phyloP scores from a whole-genome alignment of 768 basidiomycete genomes.

The Daedaleopsis sinensis region DNA sequence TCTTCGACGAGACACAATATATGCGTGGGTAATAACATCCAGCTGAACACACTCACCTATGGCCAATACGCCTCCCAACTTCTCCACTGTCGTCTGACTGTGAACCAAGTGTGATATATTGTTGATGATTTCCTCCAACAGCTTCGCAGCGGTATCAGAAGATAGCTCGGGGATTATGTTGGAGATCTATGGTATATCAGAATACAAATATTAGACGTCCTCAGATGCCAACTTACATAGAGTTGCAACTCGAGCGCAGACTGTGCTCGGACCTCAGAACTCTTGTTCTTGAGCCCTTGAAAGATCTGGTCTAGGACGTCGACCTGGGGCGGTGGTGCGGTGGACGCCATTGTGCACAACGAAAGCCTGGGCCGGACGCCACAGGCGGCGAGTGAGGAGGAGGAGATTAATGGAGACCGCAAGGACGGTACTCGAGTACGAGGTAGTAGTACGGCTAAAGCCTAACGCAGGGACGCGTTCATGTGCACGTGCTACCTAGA shows the following conservation, averaged over 20 bases:
- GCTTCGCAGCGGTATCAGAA: constrained; percentile 75
- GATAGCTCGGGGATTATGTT: constrained; percentile 79
- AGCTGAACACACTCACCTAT: constrained; percentile 60
- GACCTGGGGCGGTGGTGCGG: constrained; percentile 54
- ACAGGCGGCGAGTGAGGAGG: background rate
- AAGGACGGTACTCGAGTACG: background rate
- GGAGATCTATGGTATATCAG: constrained; percentile 54
- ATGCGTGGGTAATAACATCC: background rate
- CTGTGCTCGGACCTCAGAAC: constrained; percentile 63
- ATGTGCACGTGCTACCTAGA: constrained; percentile 7
- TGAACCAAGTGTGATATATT: constrained; percentile 83
- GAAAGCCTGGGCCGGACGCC: background rate
- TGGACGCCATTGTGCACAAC: constrained; percentile 55
- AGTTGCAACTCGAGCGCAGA: constrained; percentile 74
- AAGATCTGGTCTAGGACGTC: constrained; percentile 73
- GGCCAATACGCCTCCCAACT: constrained; percentile 84
- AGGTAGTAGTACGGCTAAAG: background rate
- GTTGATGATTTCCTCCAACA: constrained; percentile 88
- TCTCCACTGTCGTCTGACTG: constrained; percentile 75
- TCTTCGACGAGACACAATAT: constrained; percentile 42
- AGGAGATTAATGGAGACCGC: background rate
- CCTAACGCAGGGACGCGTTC: constrained; percentile 3
- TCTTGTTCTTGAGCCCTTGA: constrained; percentile 63
- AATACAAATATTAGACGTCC: background rate
- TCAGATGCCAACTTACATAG: constrained; percentile 54